phyloP scores from a whole-genome alignment of 225 moss, liverwort and hornwort genomes.

The Pseudoscleropodium purum region DNA sequence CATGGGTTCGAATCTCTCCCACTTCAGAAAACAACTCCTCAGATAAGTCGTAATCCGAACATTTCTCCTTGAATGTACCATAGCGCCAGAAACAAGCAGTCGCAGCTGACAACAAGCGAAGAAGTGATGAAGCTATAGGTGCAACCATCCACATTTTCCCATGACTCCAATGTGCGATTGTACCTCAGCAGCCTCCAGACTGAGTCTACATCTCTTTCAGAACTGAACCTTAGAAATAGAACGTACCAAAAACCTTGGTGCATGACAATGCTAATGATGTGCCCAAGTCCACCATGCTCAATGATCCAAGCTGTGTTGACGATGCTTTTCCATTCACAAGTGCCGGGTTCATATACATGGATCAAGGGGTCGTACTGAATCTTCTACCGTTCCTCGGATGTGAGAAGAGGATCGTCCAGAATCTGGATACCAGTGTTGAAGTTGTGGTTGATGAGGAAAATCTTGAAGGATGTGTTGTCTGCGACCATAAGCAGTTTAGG shows the following conservation, averaged over 20 bases:
- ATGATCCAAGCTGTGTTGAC: background rate
- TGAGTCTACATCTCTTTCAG: too few species aligned
- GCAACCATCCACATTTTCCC: background rate
- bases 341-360: background rate
- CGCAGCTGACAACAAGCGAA: background rate
- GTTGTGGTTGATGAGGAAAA: background rate
- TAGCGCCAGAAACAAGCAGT: background rate
- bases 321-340: background rate
- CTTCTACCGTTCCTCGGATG: background rate
- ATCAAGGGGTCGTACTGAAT: background rate
- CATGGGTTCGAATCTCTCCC: background rate
- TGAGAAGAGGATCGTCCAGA: background rate
- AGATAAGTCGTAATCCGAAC: background rate
- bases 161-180: background rate
- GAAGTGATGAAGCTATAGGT: background rate
- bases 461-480: background rate
- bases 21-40: background rate
- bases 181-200: background rate
- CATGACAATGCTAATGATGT: background rate
- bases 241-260: background rate
- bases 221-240: background rate
- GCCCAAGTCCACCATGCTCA: background rate
- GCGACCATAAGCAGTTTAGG: background rate
- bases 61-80: background rate
- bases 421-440: too few species aligned